Base-by-base conservation (phyloP, 345 rosid genomes). In the Mallotus nudiflorus region DNA sequence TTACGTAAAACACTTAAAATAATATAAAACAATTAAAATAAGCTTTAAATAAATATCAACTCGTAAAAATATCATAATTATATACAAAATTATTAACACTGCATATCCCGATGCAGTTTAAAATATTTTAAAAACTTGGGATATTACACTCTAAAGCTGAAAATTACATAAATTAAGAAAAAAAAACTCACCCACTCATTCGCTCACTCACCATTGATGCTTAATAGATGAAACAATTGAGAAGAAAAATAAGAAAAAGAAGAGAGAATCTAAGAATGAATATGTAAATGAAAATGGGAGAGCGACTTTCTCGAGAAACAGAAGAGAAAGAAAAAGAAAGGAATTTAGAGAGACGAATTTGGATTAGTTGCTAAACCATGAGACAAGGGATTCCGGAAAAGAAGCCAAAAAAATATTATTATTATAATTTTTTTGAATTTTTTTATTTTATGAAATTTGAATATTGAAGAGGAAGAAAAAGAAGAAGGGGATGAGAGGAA, bases 171-270 rank as follows among this genome's bases (percentile, higher is more conserved):
- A 45, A 4, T 12, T 6, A 58, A 35, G 31, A 28, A 33, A 55
- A 33, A n/a, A n/a, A n/a, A n/a, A n/a, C n/a, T n/a, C n/a, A n/a
- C n/a, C n/a, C n/a, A n/a, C n/a, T n/a, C n/a, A n/a, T n/a, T n/a
- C n/a, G n/a, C n/a, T n/a, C 37, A 12, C 86, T 84, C 74, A 84
- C 89, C 85, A 78, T 80, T 73, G 77, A 79, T 50, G 57, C 19
- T 35, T 9, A 37, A 59, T 59, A 33, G 39, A 59, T 9, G 12
- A 37, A 58, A 42, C 9, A 2, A n/a, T 39, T 39, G 42, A 39
- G 4, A 39, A 42, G 25, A 16, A 51, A 13, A 55, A 40, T 64
- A 6, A 51, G 46, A 66, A 29, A 59, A 65, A 59, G 62, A 57
- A 66, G 9, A 8, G 71, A 82, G 49, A 82, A 85, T 75, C 83